Conservation (phyloP, 441 rosid genomes). For the Lagerstroemia fauriei region DNA sequence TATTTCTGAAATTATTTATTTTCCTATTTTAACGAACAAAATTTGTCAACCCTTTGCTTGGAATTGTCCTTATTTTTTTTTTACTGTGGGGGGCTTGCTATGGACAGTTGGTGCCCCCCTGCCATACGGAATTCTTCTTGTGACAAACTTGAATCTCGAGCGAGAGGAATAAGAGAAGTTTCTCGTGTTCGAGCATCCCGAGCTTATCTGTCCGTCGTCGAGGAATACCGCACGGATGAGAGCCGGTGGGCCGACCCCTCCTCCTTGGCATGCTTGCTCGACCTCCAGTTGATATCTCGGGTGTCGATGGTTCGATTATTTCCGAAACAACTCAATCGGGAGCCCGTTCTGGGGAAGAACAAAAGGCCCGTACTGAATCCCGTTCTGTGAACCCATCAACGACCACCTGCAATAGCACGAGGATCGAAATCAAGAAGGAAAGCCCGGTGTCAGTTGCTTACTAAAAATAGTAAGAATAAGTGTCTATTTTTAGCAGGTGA, state of each 20-base stretch:
- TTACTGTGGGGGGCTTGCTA: not conserved
- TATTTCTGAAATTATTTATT: not conserved
- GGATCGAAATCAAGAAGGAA: not conserved
- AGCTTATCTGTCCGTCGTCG: not conserved
- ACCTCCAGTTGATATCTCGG: not conserved
- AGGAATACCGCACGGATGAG: too few species aligned
- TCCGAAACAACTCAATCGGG: conserved; percentile 57
- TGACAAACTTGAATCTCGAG: not conserved
- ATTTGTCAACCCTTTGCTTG: not conserved
- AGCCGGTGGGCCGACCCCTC: not conserved
- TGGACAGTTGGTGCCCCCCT: not conserved
- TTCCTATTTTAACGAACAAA: not conserved
- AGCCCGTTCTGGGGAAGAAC: conserved; percentile 92
- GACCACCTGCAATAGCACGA: conserved; percentile 60
- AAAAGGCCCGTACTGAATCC: conserved; percentile 95
- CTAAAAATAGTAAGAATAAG: conserved; percentile 31
- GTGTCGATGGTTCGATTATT: not conserved
- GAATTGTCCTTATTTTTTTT: not conserved
- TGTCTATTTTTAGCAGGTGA: conserved; percentile 22
- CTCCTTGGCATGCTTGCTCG: not conserved
- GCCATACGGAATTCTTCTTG: too few species aligned
- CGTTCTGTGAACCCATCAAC: conserved; percentile 56
- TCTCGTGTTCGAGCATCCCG: not conserved
- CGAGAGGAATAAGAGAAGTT: not conserved
- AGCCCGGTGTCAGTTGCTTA: conserved; percentile 15